Conservation (phyloP, 2,329 filamentous ascomycete species). For the Tricladium varicosporioides region DNA sequence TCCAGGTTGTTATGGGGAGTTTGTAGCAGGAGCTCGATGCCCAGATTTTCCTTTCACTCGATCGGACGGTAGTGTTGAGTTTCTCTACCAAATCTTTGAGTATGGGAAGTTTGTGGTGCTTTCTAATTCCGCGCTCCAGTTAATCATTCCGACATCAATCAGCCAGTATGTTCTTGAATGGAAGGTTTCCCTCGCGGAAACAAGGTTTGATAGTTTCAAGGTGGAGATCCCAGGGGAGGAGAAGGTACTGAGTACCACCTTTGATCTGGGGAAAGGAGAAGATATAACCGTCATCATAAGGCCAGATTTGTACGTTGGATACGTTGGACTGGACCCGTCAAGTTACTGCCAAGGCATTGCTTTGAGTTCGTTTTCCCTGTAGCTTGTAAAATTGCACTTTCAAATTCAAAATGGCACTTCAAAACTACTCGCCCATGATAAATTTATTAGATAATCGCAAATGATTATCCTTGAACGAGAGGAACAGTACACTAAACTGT, state of each 20-base stretch:
- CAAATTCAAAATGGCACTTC: no score
- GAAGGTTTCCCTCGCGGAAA: neutral
- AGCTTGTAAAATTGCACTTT: no score
- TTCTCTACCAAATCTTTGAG: slow-evolving; percentile 1
- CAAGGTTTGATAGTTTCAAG: neutral
- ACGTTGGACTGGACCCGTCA: slow-evolving; percentile 2
- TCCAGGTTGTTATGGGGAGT: slow-evolving; percentile 3
- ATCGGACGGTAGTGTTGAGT: neutral
- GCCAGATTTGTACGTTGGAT: slow-evolving; percentile 14
- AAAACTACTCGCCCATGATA: no score
- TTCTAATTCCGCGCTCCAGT: neutral
- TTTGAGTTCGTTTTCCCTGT: no score
- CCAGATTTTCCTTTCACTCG: slow-evolving; percentile 4
- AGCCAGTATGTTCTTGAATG: no score
- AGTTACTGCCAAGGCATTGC: slow-evolving; percentile 1
- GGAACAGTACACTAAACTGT: no score
- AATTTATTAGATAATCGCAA: no score
- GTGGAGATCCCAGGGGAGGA: neutral
- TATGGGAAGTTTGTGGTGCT: neutral
- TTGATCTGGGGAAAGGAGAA: neutral
- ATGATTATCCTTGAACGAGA: no score
- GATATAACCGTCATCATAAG: slow-evolving; percentile 5
- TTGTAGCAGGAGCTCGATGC: slow-evolving; percentile 7
- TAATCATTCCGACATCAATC: neutral
- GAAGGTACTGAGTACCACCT: neutral